Percentiles rank a stretch among this genome's conserved stretches.
Evolutionary conservation across 192 early-diverging fungal species (phyloP).

Genomic region (Phycomyces nitens): DNA sequence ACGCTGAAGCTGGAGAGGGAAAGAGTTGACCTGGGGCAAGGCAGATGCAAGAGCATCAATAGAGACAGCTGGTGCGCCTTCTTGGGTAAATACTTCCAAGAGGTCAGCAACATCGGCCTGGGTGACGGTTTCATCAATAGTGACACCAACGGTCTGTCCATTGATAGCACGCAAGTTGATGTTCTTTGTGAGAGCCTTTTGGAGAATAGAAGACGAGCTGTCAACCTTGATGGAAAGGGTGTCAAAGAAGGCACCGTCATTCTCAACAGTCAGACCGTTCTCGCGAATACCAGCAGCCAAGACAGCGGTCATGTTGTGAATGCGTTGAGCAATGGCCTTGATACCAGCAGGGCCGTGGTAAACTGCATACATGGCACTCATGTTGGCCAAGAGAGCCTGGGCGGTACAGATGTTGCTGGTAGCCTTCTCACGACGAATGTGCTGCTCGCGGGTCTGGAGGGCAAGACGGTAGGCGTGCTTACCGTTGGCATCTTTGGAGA

Average conservation of each 20-base stretch:
- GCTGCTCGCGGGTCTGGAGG: slow-evolving; percentile 97
- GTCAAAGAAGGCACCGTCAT: slow-evolving; percentile 84
- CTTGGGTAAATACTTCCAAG: slow-evolving; percentile 73
- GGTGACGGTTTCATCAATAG: slow-evolving; percentile 90
- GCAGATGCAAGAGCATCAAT: slow-evolving; percentile 50
- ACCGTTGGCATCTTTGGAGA: slow-evolving; percentile 88
- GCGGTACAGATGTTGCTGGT: slow-evolving; percentile 99
- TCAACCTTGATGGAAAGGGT: slow-evolving; percentile 83
- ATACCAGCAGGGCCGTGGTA: slow-evolving; percentile 97
- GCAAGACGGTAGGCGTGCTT: slow-evolving; percentile 90
- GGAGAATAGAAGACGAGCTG: slow-evolving; percentile 61
- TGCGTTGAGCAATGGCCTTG: slow-evolving; percentile 83
- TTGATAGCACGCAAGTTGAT: slow-evolving; percentile 91
- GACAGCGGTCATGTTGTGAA: slow-evolving; percentile 86
- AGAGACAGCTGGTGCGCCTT: slow-evolving; percentile 45
- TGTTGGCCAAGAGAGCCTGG: slow-evolving; percentile 98
- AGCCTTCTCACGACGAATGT: slow-evolving; percentile 98
- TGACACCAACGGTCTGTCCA: slow-evolving; percentile 72
- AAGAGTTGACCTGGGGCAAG: slow-evolving; percentile 42
- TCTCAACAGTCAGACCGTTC: slow-evolving; percentile 80
- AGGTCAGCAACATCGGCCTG: slow-evolving; percentile 80
- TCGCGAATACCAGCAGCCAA: slow-evolving; percentile 73
- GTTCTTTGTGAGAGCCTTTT: slow-evolving; percentile 65
- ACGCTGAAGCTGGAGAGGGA: slow-evolving; percentile 66
- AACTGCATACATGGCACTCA: slow-evolving; percentile 98